Percentiles rank a stretch among this genome's conserved stretches.
Conservation (phyloP, 306 rosid species). For the Cicer cuneatum region DNA sequence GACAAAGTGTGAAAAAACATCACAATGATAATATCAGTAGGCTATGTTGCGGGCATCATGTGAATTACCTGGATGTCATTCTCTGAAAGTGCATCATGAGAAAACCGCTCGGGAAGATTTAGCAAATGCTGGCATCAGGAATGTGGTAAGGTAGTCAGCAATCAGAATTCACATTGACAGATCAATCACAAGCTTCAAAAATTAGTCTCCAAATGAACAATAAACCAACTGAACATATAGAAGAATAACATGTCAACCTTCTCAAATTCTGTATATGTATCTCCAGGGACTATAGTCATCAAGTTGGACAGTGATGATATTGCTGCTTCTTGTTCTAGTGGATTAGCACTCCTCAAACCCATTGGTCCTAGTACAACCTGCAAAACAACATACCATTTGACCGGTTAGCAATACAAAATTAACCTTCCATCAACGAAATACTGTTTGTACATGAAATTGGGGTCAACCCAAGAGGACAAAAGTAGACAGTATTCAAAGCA, state of each 20-base stretch:
- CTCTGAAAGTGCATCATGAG: slow-evolving; percentile 78
- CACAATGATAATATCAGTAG: slow-evolving; percentile 19
- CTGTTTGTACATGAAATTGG: slow-evolving; percentile 12
- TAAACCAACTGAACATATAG: slow-evolving; percentile 8
- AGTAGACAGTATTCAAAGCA: neutral
- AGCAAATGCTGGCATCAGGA: slow-evolving; percentile 73
- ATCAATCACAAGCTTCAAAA: slow-evolving; percentile 20
- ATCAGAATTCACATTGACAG: slow-evolving; percentile 42
- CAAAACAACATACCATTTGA: slow-evolving; percentile 39
- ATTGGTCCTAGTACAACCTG: slow-evolving; percentile 76
- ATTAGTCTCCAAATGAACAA: slow-evolving; percentile 27
- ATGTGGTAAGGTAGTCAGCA: slow-evolving; percentile 46
- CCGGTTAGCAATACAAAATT: slow-evolving; percentile 35
- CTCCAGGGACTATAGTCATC: slow-evolving; percentile 85
- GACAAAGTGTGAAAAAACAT: slow-evolving; percentile 15
- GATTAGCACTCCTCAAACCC: slow-evolving; percentile 71
- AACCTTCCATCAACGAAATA: slow-evolving; percentile 28
- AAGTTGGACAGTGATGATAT: slow-evolving; percentile 70
- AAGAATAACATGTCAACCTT: slow-evolving; percentile 56
- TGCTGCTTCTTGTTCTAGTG: slow-evolving; percentile 73
- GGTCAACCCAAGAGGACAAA: slow-evolving; percentile 2
- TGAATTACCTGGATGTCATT: slow-evolving; percentile 79
- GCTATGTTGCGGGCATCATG: slow-evolving; percentile 21
- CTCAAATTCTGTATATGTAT: slow-evolving; percentile 79
- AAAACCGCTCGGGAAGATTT: slow-evolving; percentile 67